These are phyloP conservation scores for Penicillium angulare DNA, from an alignment of 495 filamentous ascomycete genomes.

Conservation along the genomic window DNA sequence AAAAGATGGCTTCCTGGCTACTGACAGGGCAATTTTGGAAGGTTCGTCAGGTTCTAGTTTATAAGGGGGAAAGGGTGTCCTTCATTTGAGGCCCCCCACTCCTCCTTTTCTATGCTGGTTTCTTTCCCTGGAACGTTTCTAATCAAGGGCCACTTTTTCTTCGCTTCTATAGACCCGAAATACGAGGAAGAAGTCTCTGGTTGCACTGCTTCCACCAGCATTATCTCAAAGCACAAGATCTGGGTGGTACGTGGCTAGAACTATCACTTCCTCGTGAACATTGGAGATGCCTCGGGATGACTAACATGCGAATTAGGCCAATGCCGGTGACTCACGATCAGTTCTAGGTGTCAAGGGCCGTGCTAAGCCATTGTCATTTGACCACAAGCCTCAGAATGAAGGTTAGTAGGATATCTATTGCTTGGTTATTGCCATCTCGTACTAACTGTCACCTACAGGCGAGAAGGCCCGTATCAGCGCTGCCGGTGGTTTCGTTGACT, in stretches of 20 bases:
- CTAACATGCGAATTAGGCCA: constrained; percentile 60
- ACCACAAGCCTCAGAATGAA: constrained; percentile 99
- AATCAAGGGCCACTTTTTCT: neutral
- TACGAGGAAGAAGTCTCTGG: constrained; percentile 98
- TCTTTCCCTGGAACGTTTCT: neutral
- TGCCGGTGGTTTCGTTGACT: constrained; percentile 97
- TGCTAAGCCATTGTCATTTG: constrained; percentile 94
- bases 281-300: neutral
- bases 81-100: neutral
- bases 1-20: constrained; percentile 96
- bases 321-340: constrained; percentile 92
- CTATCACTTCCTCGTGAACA: too few species aligned
- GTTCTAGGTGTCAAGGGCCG: constrained; percentile 94
- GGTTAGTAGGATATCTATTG: constrained; percentile 48
- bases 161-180: constrained; percentile 70
- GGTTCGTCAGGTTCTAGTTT: constrained; percentile 54
- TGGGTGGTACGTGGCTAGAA: constrained; percentile 73
- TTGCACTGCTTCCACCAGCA: constrained; percentile 87
- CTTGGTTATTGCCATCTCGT: neutral
- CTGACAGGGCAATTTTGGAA: constrained; percentile 91
- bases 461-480: constrained; percentile 96
- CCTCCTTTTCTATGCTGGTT: neutral
- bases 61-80: neutral
- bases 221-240: constrained; percentile 88
- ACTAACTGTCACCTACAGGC: constrained; percentile 50